These are phyloP conservation scores for Parachlorella kessleri DNA, from an alignment of 139 green algal species.

Conservation along the genomic window DNA sequence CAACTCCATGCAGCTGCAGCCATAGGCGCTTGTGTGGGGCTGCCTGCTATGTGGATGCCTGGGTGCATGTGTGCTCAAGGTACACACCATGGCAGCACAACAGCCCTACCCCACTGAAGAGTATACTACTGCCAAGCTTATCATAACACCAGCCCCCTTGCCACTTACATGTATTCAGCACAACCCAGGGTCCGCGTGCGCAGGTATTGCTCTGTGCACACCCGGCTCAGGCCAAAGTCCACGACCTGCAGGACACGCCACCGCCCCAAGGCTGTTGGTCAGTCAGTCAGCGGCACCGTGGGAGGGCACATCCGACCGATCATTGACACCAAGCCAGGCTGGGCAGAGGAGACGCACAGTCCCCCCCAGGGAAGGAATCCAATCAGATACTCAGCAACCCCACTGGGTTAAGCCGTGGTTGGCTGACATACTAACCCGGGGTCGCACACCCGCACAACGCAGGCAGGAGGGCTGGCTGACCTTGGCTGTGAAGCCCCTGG, in stretches of 20 bases:
- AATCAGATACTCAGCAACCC: no score
- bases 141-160: neutral
- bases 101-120: neutral
- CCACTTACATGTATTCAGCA: constrained; percentile 44
- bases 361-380: no score
- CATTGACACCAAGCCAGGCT: no score
- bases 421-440: no score
- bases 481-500: constrained; percentile 36
- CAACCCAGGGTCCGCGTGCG: constrained; percentile 43
- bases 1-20: neutral
- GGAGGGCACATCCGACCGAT: no score
- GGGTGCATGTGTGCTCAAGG: neutral
- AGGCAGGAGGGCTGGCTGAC: no score
- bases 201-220: constrained; percentile 43
- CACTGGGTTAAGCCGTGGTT: no score
- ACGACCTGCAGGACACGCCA: constrained; percentile 51
- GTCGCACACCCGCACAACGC: no score
- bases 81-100: neutral
- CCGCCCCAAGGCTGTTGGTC: neutral
- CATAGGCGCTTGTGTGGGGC: neutral
- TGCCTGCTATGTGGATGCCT: neutral
- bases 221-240: constrained; percentile 75
- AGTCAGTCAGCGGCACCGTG: neutral
- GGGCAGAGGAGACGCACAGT: no score
- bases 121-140: neutral